Conservation (phyloP, 2,329 filamentous ascomycete species). For the Fusarium bulbicola region DNA sequence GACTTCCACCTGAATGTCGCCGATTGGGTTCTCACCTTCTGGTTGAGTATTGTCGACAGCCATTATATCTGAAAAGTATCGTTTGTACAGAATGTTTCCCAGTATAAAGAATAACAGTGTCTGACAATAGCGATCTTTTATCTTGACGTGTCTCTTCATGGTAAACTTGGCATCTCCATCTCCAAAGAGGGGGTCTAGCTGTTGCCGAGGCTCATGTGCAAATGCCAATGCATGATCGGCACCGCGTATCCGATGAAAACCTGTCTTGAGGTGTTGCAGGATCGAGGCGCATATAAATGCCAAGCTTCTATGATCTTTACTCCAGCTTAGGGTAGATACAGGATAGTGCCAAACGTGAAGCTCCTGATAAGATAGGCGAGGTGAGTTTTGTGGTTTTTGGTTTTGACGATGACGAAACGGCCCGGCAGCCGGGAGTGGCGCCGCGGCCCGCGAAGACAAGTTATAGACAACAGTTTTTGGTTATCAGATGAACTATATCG, state of each 20-base stretch:
- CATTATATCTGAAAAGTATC: not conserved
- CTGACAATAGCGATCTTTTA: not conserved
- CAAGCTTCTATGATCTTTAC: not conserved
- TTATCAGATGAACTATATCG: not conserved
- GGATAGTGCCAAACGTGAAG: not conserved
- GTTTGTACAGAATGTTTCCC: rapidly evolving
- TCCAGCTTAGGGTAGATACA: not conserved
- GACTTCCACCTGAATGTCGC: conserved; percentile 37
- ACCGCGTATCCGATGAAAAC: not conserved
- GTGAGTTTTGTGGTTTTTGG: not conserved
- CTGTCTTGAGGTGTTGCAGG: not conserved
- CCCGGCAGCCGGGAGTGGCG: not conserved
- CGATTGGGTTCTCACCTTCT: conserved; percentile 48
- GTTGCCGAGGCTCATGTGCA: conserved; percentile 27
- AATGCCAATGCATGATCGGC: conserved; percentile 5
- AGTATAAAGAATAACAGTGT: rapidly evolving
- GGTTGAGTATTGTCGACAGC: conserved; percentile 50
- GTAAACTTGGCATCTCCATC: not conserved
- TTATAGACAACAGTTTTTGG: rapidly evolving
- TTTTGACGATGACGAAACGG: not conserved
- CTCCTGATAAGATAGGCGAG: not conserved
- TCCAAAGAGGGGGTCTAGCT: not conserved
- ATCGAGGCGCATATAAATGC: not conserved
- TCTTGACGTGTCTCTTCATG: not conserved
- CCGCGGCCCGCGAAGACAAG: not conserved